Percentiles rank a stretch among this genome's conserved stretches.
Evolutionary conservation across 2,329 filamentous ascomycete species (phyloP).

Genomic region (Cryphonectria carpinicola): DNA sequence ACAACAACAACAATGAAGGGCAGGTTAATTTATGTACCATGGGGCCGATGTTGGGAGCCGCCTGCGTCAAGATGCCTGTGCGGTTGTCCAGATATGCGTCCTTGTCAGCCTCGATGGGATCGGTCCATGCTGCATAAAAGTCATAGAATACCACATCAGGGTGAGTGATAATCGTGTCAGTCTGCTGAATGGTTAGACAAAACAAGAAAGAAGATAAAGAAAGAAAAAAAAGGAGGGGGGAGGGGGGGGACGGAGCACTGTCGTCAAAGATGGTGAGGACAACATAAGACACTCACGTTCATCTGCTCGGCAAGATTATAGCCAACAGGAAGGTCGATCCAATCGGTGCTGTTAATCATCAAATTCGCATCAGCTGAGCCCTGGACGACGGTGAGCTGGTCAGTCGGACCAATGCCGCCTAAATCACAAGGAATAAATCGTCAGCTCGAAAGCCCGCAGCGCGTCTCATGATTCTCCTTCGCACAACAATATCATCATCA

Average conservation of each 20-base stretch:
- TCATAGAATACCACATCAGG: constrained; percentile 61
- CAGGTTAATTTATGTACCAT: constrained; percentile 37
- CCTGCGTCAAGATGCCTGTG: constrained; percentile 65
- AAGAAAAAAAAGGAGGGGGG: too few species aligned
- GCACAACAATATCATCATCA: not conserved
- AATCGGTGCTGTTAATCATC: constrained; percentile 54
- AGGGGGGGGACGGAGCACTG: too few species aligned
- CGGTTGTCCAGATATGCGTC: constrained; percentile 51
- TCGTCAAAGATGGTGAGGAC: not conserved
- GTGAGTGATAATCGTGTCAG: constrained; percentile 50
- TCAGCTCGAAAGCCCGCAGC: constrained; percentile 21
- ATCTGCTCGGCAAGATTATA: constrained; percentile 61
- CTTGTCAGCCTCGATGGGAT: constrained; percentile 48
- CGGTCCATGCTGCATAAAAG: constrained; percentile 64
- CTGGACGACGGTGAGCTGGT: constrained; percentile 59
- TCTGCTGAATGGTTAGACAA: constrained; percentile 37
- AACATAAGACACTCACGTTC: constrained; percentile 37
- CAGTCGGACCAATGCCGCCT: constrained; percentile 65
- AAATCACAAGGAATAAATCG: constrained; percentile 10
- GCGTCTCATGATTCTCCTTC: not conserved
- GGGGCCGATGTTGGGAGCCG: constrained; percentile 67
- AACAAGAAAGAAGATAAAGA: not conserved
- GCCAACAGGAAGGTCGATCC: constrained; percentile 63
- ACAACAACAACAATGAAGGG: not conserved
- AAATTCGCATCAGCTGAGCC: constrained; percentile 53